Evolutionary conservation across 2,329 filamentous ascomycete species (phyloP), one percentile per base, ranked within the genome.

Genomic region (Diaporthe velutina): DNA sequence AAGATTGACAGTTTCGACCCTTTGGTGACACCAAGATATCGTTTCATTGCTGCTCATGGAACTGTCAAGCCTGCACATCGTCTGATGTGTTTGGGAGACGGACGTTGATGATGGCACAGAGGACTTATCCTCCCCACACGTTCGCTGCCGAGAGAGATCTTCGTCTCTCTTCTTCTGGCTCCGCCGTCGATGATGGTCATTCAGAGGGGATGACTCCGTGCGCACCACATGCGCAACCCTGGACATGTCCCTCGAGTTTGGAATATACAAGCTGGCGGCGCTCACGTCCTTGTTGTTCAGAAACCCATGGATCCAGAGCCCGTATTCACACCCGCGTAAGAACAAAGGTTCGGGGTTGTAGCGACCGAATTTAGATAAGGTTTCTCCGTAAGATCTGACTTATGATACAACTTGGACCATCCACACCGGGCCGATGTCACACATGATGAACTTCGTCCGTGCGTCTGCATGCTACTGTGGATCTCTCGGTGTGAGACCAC

Each of bases 361-460:
- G 28, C 45, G 50, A 38, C 45, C 33, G 33, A 15, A 67, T 67
- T 67, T 50, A 35, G 45, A 67, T 40, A 67, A 38, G n/a, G 64
- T 67, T 67, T 52, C 64, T 67, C 45, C 25, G 64, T 52, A 67
- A 38, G 64, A 67, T 52, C 64, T 67, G 64, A 67, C 45, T 67
- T 67, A 67, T 67, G 45, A 38, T 67, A 67, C 64, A 52, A 15
- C 25, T 28, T 22, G 19, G 19, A 54, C 30, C 45, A 30, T 22
- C 42, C 64, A 52, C 64, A 38, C 45, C 64, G 45, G 22, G 30
- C 64, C 64, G 45, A 67, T 67, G 64, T 67, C 45, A 67, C 64
- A 50, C 45, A 30, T 54, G 45, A 52, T 30, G 64, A 67, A 67
- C 64, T 38, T 38, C 30, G 64, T 67, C 64, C 45, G 64, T 67